phyloP scores from a whole-genome alignment of 345 rosid species.

The Toxicodendron radicans region DNA sequence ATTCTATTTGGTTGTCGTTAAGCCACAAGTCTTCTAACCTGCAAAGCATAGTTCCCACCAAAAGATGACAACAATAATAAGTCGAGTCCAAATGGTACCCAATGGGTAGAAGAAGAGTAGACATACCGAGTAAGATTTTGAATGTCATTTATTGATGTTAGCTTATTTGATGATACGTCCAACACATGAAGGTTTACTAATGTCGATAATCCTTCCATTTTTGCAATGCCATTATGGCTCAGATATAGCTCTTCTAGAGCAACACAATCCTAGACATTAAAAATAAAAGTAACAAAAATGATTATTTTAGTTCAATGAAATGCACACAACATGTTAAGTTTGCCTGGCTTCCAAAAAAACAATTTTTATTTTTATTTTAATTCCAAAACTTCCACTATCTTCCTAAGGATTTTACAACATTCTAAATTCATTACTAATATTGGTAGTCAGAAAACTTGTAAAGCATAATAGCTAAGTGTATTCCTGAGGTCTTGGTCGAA shows the following conservation, averaged over 20 bases:
- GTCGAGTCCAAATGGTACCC: conserved; percentile 5
- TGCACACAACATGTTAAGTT: not conserved
- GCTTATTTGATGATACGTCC: conserved; percentile 88
- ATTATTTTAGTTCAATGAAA: not conserved
- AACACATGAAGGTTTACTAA: conserved; percentile 76
- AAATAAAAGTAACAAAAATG: not conserved
- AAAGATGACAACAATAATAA: conserved; percentile 7
- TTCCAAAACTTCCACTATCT: not conserved
- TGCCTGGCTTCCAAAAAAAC: not conserved
- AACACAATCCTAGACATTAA: conserved; percentile 61
- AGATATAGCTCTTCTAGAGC: conserved; percentile 90
- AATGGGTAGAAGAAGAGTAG: not conserved
- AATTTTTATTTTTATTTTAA: not conserved
- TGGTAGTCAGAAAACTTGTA: not conserved
- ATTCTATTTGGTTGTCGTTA: conserved; percentile 85
- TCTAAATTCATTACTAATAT: not conserved
- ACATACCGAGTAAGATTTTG: conserved; percentile 68
- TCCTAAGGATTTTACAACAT: not conserved
- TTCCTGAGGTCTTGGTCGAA: not conserved
- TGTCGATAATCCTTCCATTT: conserved; percentile 84
- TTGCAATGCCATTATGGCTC: conserved; percentile 90
- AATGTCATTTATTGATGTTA: conserved; percentile 73
- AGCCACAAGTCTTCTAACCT: conserved; percentile 97
- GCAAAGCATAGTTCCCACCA: conserved; percentile 27
- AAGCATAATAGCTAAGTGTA: too few species aligned